Evolutionary conservation across 2,329 filamentous ascomycete genomes (phyloP), one percentile per base, ranked within the genome.

Genomic region (Spiromastix sp.): DNA sequence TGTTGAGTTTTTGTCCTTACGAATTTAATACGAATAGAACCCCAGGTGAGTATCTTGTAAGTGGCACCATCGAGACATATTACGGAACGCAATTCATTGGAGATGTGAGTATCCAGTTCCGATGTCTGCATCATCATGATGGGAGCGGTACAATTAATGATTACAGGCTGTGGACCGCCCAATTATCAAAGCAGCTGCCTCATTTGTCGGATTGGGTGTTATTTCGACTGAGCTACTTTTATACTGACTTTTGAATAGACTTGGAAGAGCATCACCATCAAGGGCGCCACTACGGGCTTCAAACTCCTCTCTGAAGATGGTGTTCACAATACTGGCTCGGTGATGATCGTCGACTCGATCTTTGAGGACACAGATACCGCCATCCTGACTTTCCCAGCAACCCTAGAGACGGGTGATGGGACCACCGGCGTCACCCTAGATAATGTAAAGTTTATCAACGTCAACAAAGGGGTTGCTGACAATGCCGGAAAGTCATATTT

Each of bases 221-320:
- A 79, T 94, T 45, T 84, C 91, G 51, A 70, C 81, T 2, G 76
- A 93, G 51, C 83, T n/a, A n/a, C n/a, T n/a, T n/a, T n/a, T n/a
- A n/a, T n/a, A n/a, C n/a, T n/a, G n/a, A n/a, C n/a, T n/a, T n/a
- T n/a, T n/a, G n/a, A n/a, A n/a, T n/a, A 36, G 33, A 21, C 20
- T 17, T 36, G 33, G 33, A 36, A 36, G 30, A 36, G 28, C 18
- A 36, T 36, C 17, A 10, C 29, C 17, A 30, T 36, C 26, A 36
- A 19, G 5, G 33, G 26, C 19, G 26, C 33, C 6, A 24, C 33
- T 13, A 30, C 18, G 10, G 33, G 33, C 16, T 29, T 36, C 12
- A 36, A 22, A 11, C 33, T 36, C 7, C 26, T 30, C 15, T 36
- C 33, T 6, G 33, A 36, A 20, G 33, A 36, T 12, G 21, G 20